A percentile compares a stretch with the other conserved stretches of the same genome.
These are phyloP conservation scores for Prunus mume DNA, from an alignment of 306 rosid genomes.

Conservation along the genomic window DNA sequence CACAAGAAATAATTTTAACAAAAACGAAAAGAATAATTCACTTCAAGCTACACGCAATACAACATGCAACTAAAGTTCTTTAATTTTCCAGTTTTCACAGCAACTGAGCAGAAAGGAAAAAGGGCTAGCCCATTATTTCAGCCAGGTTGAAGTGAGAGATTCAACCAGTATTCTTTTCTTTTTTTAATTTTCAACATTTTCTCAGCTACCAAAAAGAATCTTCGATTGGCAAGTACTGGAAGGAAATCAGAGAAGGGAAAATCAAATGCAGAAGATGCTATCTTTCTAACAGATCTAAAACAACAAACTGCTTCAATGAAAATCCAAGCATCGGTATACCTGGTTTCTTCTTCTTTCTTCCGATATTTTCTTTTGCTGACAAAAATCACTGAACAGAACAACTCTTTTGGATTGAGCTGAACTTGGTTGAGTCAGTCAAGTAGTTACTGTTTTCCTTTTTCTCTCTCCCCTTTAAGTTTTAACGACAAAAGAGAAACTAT, in stretches of 20 bases:
- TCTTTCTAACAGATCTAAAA: conserved; percentile 1
- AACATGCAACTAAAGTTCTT: not conserved
- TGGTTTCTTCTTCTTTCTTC: not conserved
- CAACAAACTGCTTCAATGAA: not conserved
- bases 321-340: not conserved
- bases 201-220: not conserved
- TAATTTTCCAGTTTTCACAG: not conserved
- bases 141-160: not conserved
- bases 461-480: not conserved
- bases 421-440: too few relatives aligned
- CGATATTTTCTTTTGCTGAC: not conserved
- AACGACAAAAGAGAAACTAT: not conserved
- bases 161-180: too few relatives aligned
- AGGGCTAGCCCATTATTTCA: not conserved
- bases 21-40: not conserved
- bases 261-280: not conserved
- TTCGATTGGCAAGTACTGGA: not conserved
- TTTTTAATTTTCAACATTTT: not conserved
- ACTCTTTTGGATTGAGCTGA: not conserved
- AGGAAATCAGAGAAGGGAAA: not conserved
- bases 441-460: too few relatives aligned
- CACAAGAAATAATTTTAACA: too few relatives aligned
- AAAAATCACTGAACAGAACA: too few relatives aligned
- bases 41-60: not conserved
- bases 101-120: conserved; percentile 12